Conservation (phyloP, 2,329 filamentous ascomycete genomes). For the Colletotrichum camelliae region DNA sequence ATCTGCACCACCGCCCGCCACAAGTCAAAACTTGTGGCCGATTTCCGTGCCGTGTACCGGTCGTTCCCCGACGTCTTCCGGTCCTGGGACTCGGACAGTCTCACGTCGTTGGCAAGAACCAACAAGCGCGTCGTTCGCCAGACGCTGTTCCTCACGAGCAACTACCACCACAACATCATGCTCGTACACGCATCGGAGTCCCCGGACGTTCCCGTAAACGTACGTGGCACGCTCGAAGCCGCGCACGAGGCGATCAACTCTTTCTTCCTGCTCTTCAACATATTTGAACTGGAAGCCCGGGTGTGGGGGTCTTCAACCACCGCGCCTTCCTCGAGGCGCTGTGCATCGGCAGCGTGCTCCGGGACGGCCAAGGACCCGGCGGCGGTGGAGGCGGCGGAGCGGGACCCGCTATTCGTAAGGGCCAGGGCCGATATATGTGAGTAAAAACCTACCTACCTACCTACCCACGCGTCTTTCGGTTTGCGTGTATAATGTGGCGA, state of each 20-base stretch:
- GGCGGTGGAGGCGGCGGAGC: slow-evolving; percentile 49
- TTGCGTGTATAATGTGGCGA: neutral
- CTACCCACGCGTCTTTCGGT: neutral
- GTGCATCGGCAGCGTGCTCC: slow-evolving; percentile 68
- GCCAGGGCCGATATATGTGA: slow-evolving; percentile 66
- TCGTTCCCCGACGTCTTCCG: slow-evolving; percentile 75
- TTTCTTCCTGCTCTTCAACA: slow-evolving; percentile 75
- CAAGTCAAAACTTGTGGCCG: slow-evolving; percentile 71
- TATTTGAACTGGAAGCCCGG: slow-evolving; percentile 73
- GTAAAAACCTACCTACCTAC: slow-evolving; percentile 30
- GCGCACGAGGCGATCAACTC: slow-evolving; percentile 76
- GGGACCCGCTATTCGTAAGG: slow-evolving; percentile 65
- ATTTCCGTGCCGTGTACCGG: slow-evolving; percentile 75
- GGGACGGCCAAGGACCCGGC: slow-evolving; percentile 51
- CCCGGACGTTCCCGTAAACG: slow-evolving; percentile 66
- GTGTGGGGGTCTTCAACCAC: slow-evolving; percentile 88
- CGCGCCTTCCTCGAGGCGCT: slow-evolving; percentile 78
- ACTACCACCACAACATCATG: slow-evolving; percentile 85
- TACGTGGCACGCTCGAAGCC: slow-evolving; percentile 74
- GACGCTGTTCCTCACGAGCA: slow-evolving; percentile 79
- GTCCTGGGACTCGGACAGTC: slow-evolving; percentile 66
- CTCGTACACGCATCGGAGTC: slow-evolving; percentile 76
- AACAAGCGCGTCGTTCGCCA: slow-evolving; percentile 75
- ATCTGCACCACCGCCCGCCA: slow-evolving; percentile 72
- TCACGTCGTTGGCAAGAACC: slow-evolving; percentile 59